phyloP scores from a whole-genome alignment of 805 yeast genomes.

The Metschnikowia shivogae region DNA sequence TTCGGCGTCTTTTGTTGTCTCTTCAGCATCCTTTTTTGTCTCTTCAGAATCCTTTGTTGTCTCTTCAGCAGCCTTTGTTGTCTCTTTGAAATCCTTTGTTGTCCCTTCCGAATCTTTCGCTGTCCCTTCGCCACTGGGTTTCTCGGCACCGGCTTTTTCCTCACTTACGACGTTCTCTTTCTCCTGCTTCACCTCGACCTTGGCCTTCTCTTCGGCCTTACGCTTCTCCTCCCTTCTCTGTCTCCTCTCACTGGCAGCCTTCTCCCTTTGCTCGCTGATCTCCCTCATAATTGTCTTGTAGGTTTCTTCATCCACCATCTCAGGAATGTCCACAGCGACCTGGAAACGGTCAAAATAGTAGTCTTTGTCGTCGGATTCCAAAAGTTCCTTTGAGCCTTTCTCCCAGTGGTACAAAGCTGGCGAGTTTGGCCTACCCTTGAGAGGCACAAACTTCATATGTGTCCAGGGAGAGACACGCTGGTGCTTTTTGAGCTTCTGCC shows the following conservation, averaged over 20 bases:
- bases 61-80: constrained; percentile 12
- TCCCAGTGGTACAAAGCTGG: constrained; percentile 75
- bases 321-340: constrained; percentile 64
- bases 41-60: not conserved
- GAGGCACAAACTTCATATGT: constrained; percentile 54
- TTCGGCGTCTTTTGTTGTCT: not conserved
- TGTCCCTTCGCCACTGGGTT: constrained; percentile 6
- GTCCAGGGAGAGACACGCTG: constrained; percentile 83
- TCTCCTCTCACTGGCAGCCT: constrained; percentile 6
- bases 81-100: not conserved
- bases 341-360: constrained; percentile 75
- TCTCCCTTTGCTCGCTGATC: constrained; percentile 25
- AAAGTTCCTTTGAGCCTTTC: constrained; percentile 56
- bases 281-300: constrained; percentile 50
- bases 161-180: not conserved
- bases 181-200: not conserved
- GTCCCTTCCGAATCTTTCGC: constrained; percentile 13
- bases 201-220: constrained; percentile 2
- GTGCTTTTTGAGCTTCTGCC: constrained; percentile 58
- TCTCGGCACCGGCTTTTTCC: not conserved
- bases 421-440: constrained; percentile 44
- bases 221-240: constrained; percentile 5
- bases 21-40: constrained; percentile 10
- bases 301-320: constrained; percentile 55
- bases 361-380: constrained; percentile 36